phyloP scores from a whole-genome alignment of 192 early-diverging fungal genomes.

The Bifiguratus adelaidae region DNA sequence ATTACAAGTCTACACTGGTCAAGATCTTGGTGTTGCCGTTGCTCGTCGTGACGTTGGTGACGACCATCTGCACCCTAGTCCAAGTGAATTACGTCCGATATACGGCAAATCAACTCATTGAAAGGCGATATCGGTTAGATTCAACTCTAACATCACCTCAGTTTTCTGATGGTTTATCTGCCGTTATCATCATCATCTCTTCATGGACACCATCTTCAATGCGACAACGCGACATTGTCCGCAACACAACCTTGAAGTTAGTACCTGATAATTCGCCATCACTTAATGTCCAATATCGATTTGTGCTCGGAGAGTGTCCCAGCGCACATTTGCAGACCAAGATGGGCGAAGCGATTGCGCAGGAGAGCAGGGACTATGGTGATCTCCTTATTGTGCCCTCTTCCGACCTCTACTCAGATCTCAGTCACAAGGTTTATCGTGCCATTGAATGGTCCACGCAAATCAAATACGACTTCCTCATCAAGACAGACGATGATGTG shows the following conservation, averaged over 20 bases:
- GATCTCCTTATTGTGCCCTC: slow-evolving; percentile 42
- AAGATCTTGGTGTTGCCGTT: slow-evolving; percentile 32
- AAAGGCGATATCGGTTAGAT: slow-evolving; percentile 15
- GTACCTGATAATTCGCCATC: slow-evolving; percentile 25
- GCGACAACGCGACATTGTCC: slow-evolving; percentile 28
- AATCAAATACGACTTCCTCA: slow-evolving; percentile 38
- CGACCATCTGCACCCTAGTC: slow-evolving; percentile 35
- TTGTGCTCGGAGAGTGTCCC: slow-evolving; percentile 39
- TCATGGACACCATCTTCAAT: slow-evolving; percentile 43
- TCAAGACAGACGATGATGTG: slow-evolving; percentile 52
- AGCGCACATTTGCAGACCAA: slow-evolving; percentile 17
- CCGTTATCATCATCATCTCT: slow-evolving; percentile 40
- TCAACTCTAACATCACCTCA: slow-evolving; percentile 12
- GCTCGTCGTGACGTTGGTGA: slow-evolving; percentile 35
- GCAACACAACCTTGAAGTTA: slow-evolving; percentile 34
- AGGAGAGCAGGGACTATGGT: slow-evolving; percentile 28
- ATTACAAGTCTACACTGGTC: slow-evolving; percentile 21
- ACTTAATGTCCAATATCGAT: slow-evolving; percentile 34
- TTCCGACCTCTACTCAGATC: slow-evolving; percentile 37
- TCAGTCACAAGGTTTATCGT: slow-evolving; percentile 45
- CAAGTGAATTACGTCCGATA: slow-evolving; percentile 30
- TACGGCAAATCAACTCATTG: slow-evolving; percentile 16
- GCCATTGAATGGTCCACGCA: slow-evolving; percentile 40
- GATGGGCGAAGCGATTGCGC: slow-evolving; percentile 31
- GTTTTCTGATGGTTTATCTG: slow-evolving; percentile 20